These are phyloP conservation scores for Aspergillus amoenus DNA, from an alignment of 2,329 filamentous ascomycete species.

Conservation along the genomic window DNA sequence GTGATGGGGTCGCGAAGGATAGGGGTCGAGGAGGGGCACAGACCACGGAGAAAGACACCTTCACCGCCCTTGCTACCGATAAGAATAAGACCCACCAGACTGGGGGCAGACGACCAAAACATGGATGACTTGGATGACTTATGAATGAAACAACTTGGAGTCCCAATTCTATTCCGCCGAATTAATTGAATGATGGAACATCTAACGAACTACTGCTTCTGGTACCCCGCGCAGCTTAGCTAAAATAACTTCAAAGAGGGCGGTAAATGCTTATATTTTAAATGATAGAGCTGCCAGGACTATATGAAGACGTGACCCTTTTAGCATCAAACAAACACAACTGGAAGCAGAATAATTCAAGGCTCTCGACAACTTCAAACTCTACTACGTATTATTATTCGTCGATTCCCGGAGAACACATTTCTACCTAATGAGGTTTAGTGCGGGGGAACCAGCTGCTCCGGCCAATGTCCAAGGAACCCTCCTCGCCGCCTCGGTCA, in stretches of 20 bases:
- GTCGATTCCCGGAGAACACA: not conserved
- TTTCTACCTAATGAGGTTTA: slow-evolving; percentile 3
- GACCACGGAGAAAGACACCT: not conserved
- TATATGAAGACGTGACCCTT: too few relatives aligned
- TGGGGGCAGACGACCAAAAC: too few relatives aligned
- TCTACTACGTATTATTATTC: not conserved
- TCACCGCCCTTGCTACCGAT: not conserved
- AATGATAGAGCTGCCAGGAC: too few relatives aligned
- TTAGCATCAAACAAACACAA: too few relatives aligned
- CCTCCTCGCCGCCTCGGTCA: not conserved
- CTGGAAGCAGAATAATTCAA: not conserved
- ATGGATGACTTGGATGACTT: too few relatives aligned
- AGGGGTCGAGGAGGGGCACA: not conserved
- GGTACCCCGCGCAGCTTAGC: too few relatives aligned
- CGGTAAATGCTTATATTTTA: too few relatives aligned
- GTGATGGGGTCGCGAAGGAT: not conserved
- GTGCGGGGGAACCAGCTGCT: slow-evolving; percentile 8
- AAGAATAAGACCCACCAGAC: not conserved
- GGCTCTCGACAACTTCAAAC: not conserved
- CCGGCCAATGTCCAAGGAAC: not conserved
- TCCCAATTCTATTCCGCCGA: too few relatives aligned
- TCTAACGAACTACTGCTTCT: too few relatives aligned
- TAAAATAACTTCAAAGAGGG: too few relatives aligned
- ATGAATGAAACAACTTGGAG: too few relatives aligned
- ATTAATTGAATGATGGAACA: too few relatives aligned